These are phyloP conservation scores for Hymenotorrendiella dingleyae DNA, from an alignment of 2,329 filamentous ascomycete species.

Conservation along the genomic window DNA sequence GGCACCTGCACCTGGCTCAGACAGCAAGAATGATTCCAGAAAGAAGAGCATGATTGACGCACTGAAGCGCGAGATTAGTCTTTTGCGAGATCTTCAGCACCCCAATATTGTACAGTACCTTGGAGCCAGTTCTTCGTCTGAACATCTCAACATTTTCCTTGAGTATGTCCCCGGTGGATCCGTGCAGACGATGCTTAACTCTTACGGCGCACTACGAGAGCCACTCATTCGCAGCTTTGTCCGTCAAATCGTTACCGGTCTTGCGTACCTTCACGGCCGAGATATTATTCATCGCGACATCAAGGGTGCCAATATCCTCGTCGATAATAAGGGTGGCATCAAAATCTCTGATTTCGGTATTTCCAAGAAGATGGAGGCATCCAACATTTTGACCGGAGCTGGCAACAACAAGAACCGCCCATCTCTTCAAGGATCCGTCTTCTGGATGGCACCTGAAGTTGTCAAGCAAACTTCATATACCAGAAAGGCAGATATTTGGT, in stretches of 20 bases:
- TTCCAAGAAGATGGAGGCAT: conserved; percentile 92
- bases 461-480: conserved; percentile 98
- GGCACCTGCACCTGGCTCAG: conserved; percentile 70
- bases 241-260: conserved; percentile 84
- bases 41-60: conserved; percentile 99
- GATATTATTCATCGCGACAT: conserved; percentile 99
- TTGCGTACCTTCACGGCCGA: conserved; percentile 86
- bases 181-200: conserved; percentile 97
- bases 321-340: conserved; percentile 97
- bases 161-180: conserved; percentile 97
- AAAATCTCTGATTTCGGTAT: conserved; percentile 99
- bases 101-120: conserved; percentile 98
- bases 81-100: conserved; percentile 89
- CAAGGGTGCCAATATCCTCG: conserved; percentile 97
- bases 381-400: conserved; percentile 68
- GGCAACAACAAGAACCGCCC: conserved; percentile 63
- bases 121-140: conserved; percentile 84
- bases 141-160: conserved; percentile 97
- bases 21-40: conserved; percentile 76
- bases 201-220: conserved; percentile 91
- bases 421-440: conserved; percentile 93
- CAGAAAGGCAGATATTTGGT: conserved; percentile 98
- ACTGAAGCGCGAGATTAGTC: conserved; percentile 90
- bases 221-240: conserved; percentile 95
- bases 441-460: conserved; percentile 99